A percentile compares a stretch with the other conserved stretches of the same genome.
Conservation (phyloP, 2,329 filamentous ascomycete genomes). For the Ilyonectria sp. region DNA sequence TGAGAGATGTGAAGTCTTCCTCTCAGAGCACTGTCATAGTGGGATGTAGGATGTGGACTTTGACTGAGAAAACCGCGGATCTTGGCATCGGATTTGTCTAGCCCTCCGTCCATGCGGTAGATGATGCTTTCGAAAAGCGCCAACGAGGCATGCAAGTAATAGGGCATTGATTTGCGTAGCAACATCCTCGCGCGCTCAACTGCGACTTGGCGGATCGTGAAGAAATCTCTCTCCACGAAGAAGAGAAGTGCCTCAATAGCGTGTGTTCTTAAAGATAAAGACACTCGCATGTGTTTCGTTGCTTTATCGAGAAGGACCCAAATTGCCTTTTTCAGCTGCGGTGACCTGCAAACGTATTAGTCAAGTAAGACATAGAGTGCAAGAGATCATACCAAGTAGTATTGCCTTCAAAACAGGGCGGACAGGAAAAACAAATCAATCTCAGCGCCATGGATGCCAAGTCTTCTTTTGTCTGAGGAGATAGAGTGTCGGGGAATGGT, state of each 20-base stretch:
- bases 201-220: slow-evolving; percentile 43
- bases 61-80: slow-evolving; percentile 46
- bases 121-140: slow-evolving; percentile 52
- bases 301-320: slow-evolving; percentile 48
- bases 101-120: slow-evolving; percentile 45
- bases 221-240: slow-evolving; percentile 51
- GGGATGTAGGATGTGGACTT: slow-evolving; percentile 30
- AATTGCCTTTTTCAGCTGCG: slow-evolving; percentile 42
- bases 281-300: slow-evolving; percentile 32
- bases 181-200: slow-evolving; percentile 45
- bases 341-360: slow-evolving; percentile 40
- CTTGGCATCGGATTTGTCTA: slow-evolving; percentile 44
- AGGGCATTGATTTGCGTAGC: slow-evolving; percentile 49
- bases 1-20: slow-evolving; percentile 54
- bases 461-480: slow-evolving; percentile 37
- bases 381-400: slow-evolving; percentile 44
- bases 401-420: slow-evolving; percentile 53
- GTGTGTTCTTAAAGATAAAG: slow-evolving; percentile 31
- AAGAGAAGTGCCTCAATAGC: slow-evolving; percentile 50
- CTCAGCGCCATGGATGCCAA: slow-evolving; percentile 40
- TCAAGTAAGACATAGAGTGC: rapidly evolving
- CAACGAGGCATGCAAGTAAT: slow-evolving; percentile 51
- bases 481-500: slow-evolving; percentile 9
- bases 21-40: slow-evolving; percentile 48
- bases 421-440: slow-evolving; percentile 49